phyloP scores from a whole-genome alignment of 139 green algal genomes.

The Gonium pectorale region DNA sequence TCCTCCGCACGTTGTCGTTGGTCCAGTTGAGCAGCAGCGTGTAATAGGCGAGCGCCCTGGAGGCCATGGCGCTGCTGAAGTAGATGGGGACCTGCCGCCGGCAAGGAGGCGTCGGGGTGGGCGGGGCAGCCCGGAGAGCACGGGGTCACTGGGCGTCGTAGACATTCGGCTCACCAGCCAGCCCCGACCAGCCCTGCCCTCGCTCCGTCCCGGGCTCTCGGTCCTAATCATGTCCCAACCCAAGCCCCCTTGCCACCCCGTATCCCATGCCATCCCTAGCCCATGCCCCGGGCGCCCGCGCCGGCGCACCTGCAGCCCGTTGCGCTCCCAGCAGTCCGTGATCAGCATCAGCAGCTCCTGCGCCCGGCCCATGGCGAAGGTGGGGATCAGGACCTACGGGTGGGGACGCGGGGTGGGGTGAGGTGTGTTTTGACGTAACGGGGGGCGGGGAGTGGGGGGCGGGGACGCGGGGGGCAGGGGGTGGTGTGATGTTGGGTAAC shows the following conservation, averaged over 20 bases:
- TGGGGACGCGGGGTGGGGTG: neutral
- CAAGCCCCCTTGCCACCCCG: too few relatives aligned
- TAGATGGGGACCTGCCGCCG: constrained; percentile 70
- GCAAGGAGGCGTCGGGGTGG: too few relatives aligned
- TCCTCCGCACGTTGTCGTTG: constrained; percentile 49
- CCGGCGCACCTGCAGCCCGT: constrained; percentile 55
- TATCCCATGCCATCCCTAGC: too few relatives aligned
- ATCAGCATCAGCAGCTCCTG: constrained; percentile 84
- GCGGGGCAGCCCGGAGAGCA: too few relatives aligned
- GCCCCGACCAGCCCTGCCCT: too few relatives aligned
- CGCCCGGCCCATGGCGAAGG: constrained; percentile 65
- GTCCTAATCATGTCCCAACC: too few relatives aligned
- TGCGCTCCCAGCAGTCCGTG: constrained; percentile 78
- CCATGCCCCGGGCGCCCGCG: too few relatives aligned
- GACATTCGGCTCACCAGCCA: neutral
- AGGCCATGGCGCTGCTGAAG: constrained; percentile 69
- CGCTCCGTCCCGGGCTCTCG: too few relatives aligned
- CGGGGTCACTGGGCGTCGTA: too few relatives aligned
- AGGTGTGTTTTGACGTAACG: neutral
- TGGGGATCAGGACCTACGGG: constrained; percentile 65
- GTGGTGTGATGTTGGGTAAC: too few relatives aligned
- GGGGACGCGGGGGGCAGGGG: neutral
- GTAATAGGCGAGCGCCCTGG: constrained; percentile 75
- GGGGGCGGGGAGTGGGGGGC: neutral
- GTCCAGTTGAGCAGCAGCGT: constrained; percentile 68